Conservation (phyloP, 148 eudicot species). For the Hydrangea macrophylla region DNA sequence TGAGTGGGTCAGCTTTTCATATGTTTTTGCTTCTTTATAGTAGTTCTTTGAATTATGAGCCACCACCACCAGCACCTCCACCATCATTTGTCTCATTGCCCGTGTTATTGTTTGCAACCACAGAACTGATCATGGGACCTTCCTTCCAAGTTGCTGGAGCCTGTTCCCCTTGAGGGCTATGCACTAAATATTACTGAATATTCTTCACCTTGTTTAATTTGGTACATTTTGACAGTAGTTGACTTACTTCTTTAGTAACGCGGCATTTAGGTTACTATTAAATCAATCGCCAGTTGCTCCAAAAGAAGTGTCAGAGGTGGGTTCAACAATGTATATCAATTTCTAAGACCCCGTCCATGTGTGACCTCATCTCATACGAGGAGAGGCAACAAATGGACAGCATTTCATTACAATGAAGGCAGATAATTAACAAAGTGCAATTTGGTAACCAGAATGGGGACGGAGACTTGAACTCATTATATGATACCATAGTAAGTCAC, state of each 20-base stretch:
- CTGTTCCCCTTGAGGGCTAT: slow-evolving; percentile 7
- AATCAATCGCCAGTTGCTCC: no score
- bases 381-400: no score
- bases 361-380: no score
- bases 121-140: slow-evolving; percentile 20
- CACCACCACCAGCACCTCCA: slow-evolving; percentile 61
- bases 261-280: not conserved
- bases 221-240: not conserved
- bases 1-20: slow-evolving; percentile 36
- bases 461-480: no score
- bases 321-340: no score
- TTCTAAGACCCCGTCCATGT: no score
- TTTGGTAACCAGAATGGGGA: no score
- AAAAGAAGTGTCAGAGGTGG: no score
- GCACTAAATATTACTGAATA: not conserved
- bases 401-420: no score
- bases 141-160: slow-evolving; percentile 1
- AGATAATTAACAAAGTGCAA: no score
- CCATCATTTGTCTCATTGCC: slow-evolving; percentile 51
- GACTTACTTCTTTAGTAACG: not conserved
- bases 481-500: no score
- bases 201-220: slow-evolving; percentile 10
- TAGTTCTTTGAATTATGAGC: slow-evolving; percentile 43
- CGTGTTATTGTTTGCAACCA: slow-evolving; percentile 17
- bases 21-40: slow-evolving; percentile 37